Evolutionary conservation across 2,329 filamentous ascomycete genomes (phyloP).

Genomic region (Domatiomyces globalis): DNA sequence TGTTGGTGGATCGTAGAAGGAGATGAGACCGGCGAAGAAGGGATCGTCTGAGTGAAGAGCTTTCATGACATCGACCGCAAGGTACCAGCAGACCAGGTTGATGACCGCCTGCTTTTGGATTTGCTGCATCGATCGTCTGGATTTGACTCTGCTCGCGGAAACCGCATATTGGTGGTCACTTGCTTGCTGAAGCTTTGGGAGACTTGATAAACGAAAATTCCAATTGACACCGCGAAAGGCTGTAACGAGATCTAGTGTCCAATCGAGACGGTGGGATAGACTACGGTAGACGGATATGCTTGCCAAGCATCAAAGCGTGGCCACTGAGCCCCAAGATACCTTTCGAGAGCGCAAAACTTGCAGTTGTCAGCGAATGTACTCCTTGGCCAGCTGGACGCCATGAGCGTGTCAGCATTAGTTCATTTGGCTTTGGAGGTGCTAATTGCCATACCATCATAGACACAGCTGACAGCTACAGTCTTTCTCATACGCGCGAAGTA

Average conservation of each 20-base stretch:
- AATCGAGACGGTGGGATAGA: constrained; percentile 42
- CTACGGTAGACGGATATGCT: constrained; percentile 34
- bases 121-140: constrained; percentile 3
- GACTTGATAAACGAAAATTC: constrained; percentile 36
- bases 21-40: constrained; percentile 18
- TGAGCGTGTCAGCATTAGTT: constrained; percentile 8
- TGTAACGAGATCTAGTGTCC: constrained; percentile 42
- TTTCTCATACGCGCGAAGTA: too few species aligned
- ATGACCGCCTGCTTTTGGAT: constrained; percentile 6
- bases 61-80: constrained; percentile 45
- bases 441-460: constrained; percentile 6
- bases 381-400: constrained; percentile 4
- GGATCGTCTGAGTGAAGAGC: constrained; percentile 25
- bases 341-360: constrained; percentile 1
- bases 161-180: not conserved
- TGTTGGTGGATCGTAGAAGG: not conserved
- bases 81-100: constrained; percentile 42
- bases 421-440: constrained; percentile 13
- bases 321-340: constrained; percentile 20
- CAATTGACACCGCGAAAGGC: constrained; percentile 47
- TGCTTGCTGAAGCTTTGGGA: constrained; percentile 4
- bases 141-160: not conserved
- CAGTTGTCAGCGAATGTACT: not conserved
- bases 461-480: constrained; percentile 1
- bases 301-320: too few species aligned